Base-by-base conservation (phyloP, 2,329 filamentous ascomycete genomes). In the Whalleya microplaca region DNA sequence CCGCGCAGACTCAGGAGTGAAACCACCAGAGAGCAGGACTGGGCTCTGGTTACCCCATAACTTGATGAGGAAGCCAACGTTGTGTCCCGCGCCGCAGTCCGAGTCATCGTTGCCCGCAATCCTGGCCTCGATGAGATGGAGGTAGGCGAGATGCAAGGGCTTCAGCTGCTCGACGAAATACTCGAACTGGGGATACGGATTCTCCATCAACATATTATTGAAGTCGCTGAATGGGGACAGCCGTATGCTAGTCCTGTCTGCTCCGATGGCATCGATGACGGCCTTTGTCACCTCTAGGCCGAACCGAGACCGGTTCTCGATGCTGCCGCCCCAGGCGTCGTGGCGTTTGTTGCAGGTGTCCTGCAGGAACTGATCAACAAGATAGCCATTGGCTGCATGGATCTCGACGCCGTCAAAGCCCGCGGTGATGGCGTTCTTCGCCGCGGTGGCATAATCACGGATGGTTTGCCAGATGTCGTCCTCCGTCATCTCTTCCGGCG, bases 401-500 rank as follows among this genome's bases (percentile, higher is more conserved):
- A 69, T 51, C 54, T 77, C 81, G 2, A 92, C 84, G 8, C 85
- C 86, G 66, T 94, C 90, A 43, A 88, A 87, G 0, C 90, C 90
- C 2, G 81, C 83, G 18, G 80, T 71, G 2, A 91, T 69, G 0
- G 89, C 82, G 23, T 84, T 78, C 57, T 79, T 78, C 0, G 81
- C 78, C 1, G 82, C 80, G 0, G 76, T 78, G 1, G 79, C 81
- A 70, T 82, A 92, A 0, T 85, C 84, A 0, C 68, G 70, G 71
- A 91, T 89, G 59, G 86, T 79, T 2, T 80, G 70, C 63, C 83
- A 76, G 53, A 93, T 93, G 18, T 91, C 88, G 1, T 81, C 75
- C 48, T 84, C 78, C 0, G 82, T 88, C 80, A 93, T 83, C 21
- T 80, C 86, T 51, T 82, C 83, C 1, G 88, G 88, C 3, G 80